Evolutionary conservation across 1,139 yeast species (phyloP).

Genomic region (Zygosaccharomyces pseudobailii): DNA sequence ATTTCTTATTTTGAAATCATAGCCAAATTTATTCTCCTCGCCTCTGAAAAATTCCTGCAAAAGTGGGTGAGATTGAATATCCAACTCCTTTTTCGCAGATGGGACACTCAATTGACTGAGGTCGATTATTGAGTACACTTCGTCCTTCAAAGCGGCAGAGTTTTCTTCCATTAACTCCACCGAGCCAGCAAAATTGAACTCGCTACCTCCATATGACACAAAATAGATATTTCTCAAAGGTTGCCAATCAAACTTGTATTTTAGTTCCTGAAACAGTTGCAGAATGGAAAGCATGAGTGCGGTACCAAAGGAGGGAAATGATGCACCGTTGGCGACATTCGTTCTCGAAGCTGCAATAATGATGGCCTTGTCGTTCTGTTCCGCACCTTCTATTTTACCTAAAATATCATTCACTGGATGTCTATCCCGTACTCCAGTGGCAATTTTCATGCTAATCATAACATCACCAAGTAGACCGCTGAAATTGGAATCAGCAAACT

Average conservation of each 20-base stretch:
- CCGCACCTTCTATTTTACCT: slow-evolving; percentile 75
- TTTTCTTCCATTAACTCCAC: slow-evolving; percentile 71
- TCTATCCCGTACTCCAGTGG: slow-evolving; percentile 49
- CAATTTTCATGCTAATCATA: slow-evolving; percentile 39
- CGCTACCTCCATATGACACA: slow-evolving; percentile 80
- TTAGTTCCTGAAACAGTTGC: slow-evolving; percentile 63
- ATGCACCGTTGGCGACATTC: slow-evolving; percentile 70
- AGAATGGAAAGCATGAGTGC: slow-evolving; percentile 68
- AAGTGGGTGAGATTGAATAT: slow-evolving; percentile 63
- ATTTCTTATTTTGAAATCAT: slow-evolving; percentile 23
- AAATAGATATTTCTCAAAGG: slow-evolving; percentile 82
- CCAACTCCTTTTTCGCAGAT: slow-evolving; percentile 61
- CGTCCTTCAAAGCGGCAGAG: slow-evolving; percentile 48
- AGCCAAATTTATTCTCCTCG: slow-evolving; percentile 19
- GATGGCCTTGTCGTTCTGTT: slow-evolving; percentile 69
- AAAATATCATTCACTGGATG: slow-evolving; percentile 77
- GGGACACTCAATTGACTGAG: slow-evolving; percentile 42
- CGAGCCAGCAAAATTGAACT: slow-evolving; percentile 80
- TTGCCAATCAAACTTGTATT: slow-evolving; percentile 65
- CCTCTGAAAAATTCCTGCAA: slow-evolving; percentile 40
- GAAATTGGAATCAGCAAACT: slow-evolving; percentile 36
- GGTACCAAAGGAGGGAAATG: slow-evolving; percentile 72
- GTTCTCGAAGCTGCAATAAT: slow-evolving; percentile 85
- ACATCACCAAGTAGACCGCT: slow-evolving; percentile 36
- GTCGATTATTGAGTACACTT: slow-evolving; percentile 73